Evolutionary conservation across 2,329 filamentous ascomycete species (phyloP), one percentile per base, ranked within the genome.

Genomic region (Monosporascus sp.): DNA sequence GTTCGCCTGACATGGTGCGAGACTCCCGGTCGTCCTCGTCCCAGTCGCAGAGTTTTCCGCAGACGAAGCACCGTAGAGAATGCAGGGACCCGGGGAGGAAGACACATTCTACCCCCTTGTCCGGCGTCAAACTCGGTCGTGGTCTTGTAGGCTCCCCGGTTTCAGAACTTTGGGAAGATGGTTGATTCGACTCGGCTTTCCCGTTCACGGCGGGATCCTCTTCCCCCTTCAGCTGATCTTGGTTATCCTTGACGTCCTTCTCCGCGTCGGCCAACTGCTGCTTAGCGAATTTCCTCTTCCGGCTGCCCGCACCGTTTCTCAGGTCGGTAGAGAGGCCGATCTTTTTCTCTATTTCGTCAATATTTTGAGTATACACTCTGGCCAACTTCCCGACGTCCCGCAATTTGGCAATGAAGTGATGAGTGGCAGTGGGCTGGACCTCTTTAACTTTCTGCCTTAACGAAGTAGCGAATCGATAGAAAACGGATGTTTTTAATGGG

Each of bases 321-420:
- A 89, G 73, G 51, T 84, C 78, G 0, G 84, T 87, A 17, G 78
- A 81, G 3, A 89, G 72, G 3, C 86, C 86, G 44, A 88, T 84
- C 53, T 86, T 84, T 62, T 85, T 82, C 64, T 90, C 87, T 7
- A 90, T 81, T 56, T 84, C 82, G 60, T 90, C 86, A 58, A 90
- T 89, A 58, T 89, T 90, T 60, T 90, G 86, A 0, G 86, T 89
- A 62, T 90, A 90, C 62, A 86, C 88, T 40, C 86, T 75, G 35
- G 88, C 84, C 5, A 90, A 74, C 58, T 87, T 86, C 3, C 85
- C 84, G 4, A 81, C 78, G 63, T 89, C 84, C 45, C 85, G 78
- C 5, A 90, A 74, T 37, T 84, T 80, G 44, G 81, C 79, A 59
- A 90, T 85, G 64, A 90, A 89, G 52, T 79, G 80, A 68, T 90